These are phyloP conservation scores for Phytomonas sp. DNA, from an alignment of 208 protist genomes.

Conservation along the genomic window DNA sequence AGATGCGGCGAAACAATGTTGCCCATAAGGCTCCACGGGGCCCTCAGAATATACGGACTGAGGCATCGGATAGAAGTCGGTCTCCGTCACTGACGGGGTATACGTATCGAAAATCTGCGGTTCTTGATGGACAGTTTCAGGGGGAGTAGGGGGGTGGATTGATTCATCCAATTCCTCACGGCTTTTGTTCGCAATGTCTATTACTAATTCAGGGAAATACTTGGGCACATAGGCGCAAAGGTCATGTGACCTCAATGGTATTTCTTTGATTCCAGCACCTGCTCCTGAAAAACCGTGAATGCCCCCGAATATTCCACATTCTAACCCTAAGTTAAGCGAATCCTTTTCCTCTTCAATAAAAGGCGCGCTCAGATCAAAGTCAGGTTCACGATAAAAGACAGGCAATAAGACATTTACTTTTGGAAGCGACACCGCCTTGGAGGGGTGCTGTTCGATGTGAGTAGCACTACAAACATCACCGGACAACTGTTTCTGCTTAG, in stretches of 20 bases:
- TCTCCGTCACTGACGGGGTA: background rate
- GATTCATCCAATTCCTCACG: background rate
- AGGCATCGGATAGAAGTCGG: background rate
- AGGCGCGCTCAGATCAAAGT: background rate
- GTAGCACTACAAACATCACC: background rate
- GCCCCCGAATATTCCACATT: background rate
- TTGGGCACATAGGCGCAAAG: background rate
- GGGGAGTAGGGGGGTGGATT: background rate
- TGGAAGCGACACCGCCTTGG: background rate
- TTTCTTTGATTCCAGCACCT: background rate
- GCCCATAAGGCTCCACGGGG: background rate
- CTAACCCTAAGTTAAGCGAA: background rate
- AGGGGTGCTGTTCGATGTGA: background rate
- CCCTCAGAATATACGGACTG: background rate
- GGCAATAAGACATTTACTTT: background rate
- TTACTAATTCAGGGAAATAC: background rate
- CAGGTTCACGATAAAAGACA: background rate
- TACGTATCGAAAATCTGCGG: background rate
- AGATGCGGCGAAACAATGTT: background rate
- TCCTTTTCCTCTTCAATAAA: background rate
- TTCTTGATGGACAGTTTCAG: background rate
- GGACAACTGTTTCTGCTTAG: background rate
- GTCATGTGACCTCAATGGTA: background rate
- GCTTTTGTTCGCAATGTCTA: background rate
- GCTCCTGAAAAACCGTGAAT: background rate